These are phyloP conservation scores for Phlebiopsis flavidoalba DNA, from an alignment of 768 basidiomycete genomes.

Conservation along the genomic window DNA sequence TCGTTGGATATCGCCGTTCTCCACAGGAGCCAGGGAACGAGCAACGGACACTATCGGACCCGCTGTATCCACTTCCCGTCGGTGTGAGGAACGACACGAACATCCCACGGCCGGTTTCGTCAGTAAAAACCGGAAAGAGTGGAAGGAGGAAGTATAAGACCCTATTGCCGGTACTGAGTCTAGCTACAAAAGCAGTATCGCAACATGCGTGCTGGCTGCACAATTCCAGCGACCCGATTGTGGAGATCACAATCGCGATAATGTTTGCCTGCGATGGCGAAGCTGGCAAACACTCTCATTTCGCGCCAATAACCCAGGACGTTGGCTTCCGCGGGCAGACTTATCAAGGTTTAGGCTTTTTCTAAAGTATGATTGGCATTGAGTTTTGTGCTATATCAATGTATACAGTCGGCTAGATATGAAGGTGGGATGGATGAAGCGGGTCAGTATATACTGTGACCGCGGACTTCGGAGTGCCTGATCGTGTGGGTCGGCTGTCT, in stretches of 20 bases:
- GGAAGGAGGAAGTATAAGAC: neutral
- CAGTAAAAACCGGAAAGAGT: neutral
- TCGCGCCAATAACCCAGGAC: neutral
- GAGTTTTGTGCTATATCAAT: neutral
- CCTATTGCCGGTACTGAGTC: neutral
- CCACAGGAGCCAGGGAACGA: no score
- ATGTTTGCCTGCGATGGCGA: no score
- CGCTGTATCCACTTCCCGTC: no score
- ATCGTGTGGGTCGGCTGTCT: neutral
- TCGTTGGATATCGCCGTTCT: no score
- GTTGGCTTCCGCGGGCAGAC: neutral
- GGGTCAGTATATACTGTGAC: neutral
- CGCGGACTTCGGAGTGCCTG: neutral
- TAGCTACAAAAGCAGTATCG: neutral
- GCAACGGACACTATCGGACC: no score
- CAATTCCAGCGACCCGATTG: neutral
- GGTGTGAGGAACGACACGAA: no score
- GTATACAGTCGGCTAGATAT: neutral
- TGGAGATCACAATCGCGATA: neutral
- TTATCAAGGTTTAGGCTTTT: conserved; percentile 3
- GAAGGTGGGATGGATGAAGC: neutral
- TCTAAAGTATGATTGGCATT: neutral
- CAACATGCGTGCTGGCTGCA: neutral
- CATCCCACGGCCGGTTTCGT: no score
- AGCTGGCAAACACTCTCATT: neutral